Evolutionary conservation across 2,329 filamentous ascomycete genomes (phyloP).

Genomic region (Epicoccum nigrum): DNA sequence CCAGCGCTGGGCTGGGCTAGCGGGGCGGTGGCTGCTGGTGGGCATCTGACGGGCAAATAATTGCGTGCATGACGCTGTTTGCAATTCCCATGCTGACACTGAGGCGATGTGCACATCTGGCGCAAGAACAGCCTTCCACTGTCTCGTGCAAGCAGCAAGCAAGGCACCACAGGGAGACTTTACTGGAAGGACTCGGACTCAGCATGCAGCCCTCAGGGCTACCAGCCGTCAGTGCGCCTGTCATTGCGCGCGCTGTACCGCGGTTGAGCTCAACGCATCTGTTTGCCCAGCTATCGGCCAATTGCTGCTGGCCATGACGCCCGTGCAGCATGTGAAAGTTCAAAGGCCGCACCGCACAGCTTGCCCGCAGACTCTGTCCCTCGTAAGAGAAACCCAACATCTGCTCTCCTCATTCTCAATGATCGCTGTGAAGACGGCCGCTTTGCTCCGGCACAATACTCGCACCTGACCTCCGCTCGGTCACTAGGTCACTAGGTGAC

Average conservation of each 20-base stretch:
- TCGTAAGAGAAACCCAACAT: not conserved
- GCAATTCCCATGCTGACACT: not conserved
- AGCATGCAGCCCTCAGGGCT: not conserved
- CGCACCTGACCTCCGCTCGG: slow-evolving; percentile 9
- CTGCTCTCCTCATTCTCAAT: not conserved
- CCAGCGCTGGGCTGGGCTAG: not conserved
- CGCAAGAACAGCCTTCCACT: no score
- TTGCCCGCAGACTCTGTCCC: not conserved
- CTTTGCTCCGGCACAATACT: slow-evolving; percentile 1
- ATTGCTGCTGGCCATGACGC: not conserved
- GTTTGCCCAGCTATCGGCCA: not conserved
- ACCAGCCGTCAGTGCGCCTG: not conserved
- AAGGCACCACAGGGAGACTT: not conserved
- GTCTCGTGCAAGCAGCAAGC: not conserved
- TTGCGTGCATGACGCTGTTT: not conserved
- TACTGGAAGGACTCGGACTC: not conserved
- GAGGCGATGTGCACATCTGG: not conserved
- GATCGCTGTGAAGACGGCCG: not conserved
- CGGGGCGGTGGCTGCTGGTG: not conserved
- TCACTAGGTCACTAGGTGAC: not conserved
- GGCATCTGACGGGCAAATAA: not conserved
- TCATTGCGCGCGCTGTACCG: slow-evolving; percentile 23
- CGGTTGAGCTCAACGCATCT: slow-evolving; percentile 11
- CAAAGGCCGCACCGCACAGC: not conserved
- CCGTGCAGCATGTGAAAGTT: slow-evolving; percentile 12